Conservation (phyloP, 2,329 filamentous ascomycete genomes). For the Chrysosporium keratinophilum region DNA sequence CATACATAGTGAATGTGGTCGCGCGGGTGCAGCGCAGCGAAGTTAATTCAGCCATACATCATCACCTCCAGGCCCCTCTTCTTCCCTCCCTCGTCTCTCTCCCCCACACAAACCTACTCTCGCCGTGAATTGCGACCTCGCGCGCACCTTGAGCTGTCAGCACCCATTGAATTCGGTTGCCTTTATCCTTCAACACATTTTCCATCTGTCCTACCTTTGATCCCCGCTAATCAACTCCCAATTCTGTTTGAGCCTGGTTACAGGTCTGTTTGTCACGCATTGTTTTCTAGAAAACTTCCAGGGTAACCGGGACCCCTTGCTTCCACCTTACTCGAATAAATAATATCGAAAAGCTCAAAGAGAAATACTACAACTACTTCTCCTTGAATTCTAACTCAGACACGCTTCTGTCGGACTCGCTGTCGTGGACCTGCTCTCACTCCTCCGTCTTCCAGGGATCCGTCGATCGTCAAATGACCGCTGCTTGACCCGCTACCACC, state of each 20-base stretch:
- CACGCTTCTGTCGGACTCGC: background rate
- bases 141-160: background rate
- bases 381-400: background rate
- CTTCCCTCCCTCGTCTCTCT: background rate
- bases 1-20: background rate
- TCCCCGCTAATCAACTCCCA: background rate
- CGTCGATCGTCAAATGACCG: background rate
- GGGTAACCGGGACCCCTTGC: constrained; percentile 4
- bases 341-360: background rate
- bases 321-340: background rate
- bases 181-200: background rate
- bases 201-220: background rate
- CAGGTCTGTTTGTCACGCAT: background rate
- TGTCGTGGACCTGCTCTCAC: background rate
- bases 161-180: background rate
- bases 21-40: background rate
- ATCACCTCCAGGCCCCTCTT: constrained; percentile 6
- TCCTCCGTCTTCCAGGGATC: background rate
- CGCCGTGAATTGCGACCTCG: background rate
- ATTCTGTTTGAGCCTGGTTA: constrained; percentile 4
- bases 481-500: background rate
- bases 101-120: background rate
- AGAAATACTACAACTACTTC: background rate
- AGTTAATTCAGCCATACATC: constrained; percentile 4
- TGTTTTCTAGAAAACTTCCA: constrained; percentile 4